Evolutionary conservation across 2,329 filamentous ascomycete genomes (phyloP).

Genomic region (Clarireedia hainanense): DNA sequence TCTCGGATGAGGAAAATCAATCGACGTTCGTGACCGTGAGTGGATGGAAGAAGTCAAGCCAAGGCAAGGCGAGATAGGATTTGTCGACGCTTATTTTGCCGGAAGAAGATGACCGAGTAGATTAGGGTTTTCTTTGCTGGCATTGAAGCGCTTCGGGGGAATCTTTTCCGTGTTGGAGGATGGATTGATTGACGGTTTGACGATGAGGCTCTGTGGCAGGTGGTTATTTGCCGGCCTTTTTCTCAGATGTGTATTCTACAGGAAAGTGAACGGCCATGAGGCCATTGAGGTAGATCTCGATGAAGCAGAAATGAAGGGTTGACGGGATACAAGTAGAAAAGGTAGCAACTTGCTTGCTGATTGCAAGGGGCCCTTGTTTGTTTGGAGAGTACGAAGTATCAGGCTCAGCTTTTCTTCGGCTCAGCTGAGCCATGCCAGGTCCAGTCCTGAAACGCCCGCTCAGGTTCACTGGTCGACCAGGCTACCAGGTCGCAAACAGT

Average conservation of each 20-base stretch:
- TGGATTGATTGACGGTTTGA: not conserved
- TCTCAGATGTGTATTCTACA: not conserved
- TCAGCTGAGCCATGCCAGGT: not conserved
- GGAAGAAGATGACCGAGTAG: conserved; percentile 3
- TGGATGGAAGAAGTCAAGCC: not conserved
- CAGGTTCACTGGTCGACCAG: not conserved
- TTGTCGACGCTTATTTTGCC: not conserved
- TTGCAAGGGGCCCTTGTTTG: not conserved
- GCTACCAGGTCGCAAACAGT: not conserved
- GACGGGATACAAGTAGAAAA: too few species aligned
- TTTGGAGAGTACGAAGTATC: not conserved
- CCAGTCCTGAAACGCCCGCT: not conserved
- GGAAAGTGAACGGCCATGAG: too few species aligned
- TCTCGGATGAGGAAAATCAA: not conserved
- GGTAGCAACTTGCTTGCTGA: not conserved
- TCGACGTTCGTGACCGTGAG: not conserved
- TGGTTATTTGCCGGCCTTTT: not conserved
- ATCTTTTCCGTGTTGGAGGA: not conserved
- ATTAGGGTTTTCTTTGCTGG: not conserved
- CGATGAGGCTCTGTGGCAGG: too few species aligned
- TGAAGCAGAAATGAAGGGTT: too few species aligned
- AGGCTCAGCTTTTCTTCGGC: not conserved
- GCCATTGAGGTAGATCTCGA: too few species aligned
- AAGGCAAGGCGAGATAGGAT: not conserved
- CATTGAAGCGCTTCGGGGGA: not conserved